Base-by-base conservation (phyloP, 306 rosid genomes). In the Astragalus glycyphyllos region DNA sequence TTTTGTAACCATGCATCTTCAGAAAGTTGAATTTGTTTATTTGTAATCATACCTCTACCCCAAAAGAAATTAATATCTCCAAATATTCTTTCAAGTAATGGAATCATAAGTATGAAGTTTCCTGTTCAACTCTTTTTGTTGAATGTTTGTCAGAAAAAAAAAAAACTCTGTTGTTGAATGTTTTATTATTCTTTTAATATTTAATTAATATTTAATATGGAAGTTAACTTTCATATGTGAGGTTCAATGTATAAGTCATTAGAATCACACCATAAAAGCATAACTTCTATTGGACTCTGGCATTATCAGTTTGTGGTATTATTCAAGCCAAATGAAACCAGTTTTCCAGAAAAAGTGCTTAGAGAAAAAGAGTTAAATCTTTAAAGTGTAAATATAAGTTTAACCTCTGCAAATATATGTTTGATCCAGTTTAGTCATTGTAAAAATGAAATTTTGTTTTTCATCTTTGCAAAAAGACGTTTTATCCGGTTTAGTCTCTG, bases 1-100 rank as follows among this genome's bases (percentile, higher is more conserved):
- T 77, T 74, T 69, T 68, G 56, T 58, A 79, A 76, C 77, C 78
- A 49, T 70, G 79, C 75, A 42, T 73, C 69, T 71, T 48, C 63
- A 63, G 57, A 26, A 44, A 57, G 63, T 35, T 47, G 65, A 51
- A 69, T 73, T 80, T 29, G 61, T 76, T 83, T 60, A 58, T 68
- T 73, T 77, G 67, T 77, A 73, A 50, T 72, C 78, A 65, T 42
- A 67, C 45, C 11, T 61, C 69, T 42, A 63, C 53, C 48, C 14
- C 1, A 0, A 32, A 69, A 58, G 58, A 71, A 77, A 73, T n/a
- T n/a, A n/a, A 51, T 50, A 47, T 69, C 58, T 10, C 60, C 4
- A 65, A 59, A 49, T 31, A 79, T 40, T 58, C 55, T 71, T 82
- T 71, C 5, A 35, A 46, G 58, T 51, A 61, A 75, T 81, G 76